These are phyloP conservation scores for Euphorbia pulcherrima DNA, from an alignment of 345 rosid genomes.

Conservation along the genomic window DNA sequence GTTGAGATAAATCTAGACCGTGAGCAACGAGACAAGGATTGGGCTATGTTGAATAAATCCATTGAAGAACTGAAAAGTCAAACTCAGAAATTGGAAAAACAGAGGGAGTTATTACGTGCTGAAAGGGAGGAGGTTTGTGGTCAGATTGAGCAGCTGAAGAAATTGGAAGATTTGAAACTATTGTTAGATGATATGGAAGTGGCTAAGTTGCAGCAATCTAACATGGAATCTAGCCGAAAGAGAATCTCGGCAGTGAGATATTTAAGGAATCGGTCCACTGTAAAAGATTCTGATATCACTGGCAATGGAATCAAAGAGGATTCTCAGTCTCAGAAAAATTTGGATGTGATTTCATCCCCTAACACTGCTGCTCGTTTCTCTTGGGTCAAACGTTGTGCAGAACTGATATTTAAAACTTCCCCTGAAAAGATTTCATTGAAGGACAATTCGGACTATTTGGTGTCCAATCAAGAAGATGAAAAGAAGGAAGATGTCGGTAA, in stretches of 20 bases:
- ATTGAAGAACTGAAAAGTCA: conserved; percentile 78
- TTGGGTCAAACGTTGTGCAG: conserved; percentile 70
- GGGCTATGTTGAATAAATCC: conserved; percentile 67
- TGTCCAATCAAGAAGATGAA: conserved; percentile 28
- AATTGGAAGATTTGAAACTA: conserved; percentile 73
- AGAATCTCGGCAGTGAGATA: conserved; percentile 47
- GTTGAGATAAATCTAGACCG: conserved; percentile 72
- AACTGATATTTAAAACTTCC: conserved; percentile 60
- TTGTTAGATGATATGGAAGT: conserved; percentile 64
- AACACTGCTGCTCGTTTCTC: conserved; percentile 55
- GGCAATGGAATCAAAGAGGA: conserved; percentile 39
- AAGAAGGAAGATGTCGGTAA: conserved; percentile 33
- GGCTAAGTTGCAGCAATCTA: conserved; percentile 61
- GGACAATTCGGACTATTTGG: conserved; percentile 29
- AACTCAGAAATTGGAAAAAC: conserved; percentile 68
- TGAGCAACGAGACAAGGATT: conserved; percentile 73
- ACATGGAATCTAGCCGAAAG: conserved; percentile 50
- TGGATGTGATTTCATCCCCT: conserved; percentile 32
- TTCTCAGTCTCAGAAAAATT: conserved; percentile 36
- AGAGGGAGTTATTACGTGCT: conserved; percentile 66
- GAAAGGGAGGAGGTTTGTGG: conserved; percentile 68
- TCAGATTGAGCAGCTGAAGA: conserved; percentile 63
- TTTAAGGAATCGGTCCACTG: conserved; percentile 36
- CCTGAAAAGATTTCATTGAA: conserved; percentile 36
- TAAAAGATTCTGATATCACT: conserved; percentile 38